Conservation (phyloP, 2,329 filamentous ascomycete species). For the Ophiostoma ulmi region DNA sequence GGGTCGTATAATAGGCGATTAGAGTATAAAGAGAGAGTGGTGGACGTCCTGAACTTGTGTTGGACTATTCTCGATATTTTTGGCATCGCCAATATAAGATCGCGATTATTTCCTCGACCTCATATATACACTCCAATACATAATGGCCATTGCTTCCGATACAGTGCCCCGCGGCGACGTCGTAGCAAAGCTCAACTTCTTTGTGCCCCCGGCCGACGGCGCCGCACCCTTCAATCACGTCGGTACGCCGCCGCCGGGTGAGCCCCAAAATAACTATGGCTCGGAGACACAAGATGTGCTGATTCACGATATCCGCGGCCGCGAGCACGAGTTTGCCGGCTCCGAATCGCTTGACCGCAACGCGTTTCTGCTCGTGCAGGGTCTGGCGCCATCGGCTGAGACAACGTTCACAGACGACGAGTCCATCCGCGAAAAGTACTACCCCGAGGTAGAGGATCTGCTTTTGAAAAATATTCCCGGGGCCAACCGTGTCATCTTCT, state of each 20-base stretch:
- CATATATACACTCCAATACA: not conserved
- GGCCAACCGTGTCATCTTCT: conserved; percentile 62
- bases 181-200: conserved; percentile 61
- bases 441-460: conserved; percentile 73
- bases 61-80: not conserved
- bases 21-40: not conserved
- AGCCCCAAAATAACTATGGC: conserved; percentile 61
- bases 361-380: conserved; percentile 63
- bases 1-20: not conserved
- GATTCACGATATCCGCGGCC: conserved; percentile 69
- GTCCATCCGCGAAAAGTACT: conserved; percentile 67
- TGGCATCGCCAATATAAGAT: not conserved
- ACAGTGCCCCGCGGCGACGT: conserved; percentile 55
- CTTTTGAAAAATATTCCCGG: conserved; percentile 64
- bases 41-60: not conserved
- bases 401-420: conserved; percentile 62
- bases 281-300: conserved; percentile 46
- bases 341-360: conserved; percentile 34
- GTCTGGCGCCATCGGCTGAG: conserved; percentile 53
- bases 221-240: conserved; percentile 61
- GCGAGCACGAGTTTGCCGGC: conserved; percentile 43
- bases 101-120: not conserved
- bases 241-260: conserved; percentile 55
- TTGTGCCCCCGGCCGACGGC: conserved; percentile 54
- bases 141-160: not conserved